Conservation (phyloP, 768 basidiomycete species). For the Strobilomyces echinocephalus region DNA sequence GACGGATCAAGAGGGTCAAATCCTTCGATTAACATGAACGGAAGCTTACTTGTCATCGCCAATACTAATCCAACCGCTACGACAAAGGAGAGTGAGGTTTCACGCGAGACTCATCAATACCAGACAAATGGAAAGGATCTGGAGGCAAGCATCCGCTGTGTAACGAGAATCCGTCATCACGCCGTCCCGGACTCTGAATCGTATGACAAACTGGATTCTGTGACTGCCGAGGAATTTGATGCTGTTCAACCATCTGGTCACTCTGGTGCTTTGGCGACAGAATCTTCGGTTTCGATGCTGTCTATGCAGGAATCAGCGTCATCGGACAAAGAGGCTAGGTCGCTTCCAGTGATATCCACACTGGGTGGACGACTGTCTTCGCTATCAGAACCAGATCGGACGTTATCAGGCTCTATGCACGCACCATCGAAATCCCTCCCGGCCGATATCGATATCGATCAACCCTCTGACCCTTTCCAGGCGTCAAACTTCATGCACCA, state of each 20-base stretch:
- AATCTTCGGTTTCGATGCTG: background rate
- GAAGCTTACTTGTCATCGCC: too few relatives aligned
- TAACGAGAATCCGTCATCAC: background rate
- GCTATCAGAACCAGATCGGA: slow-evolving; percentile 1
- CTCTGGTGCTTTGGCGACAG: background rate
- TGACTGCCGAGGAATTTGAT: background rate
- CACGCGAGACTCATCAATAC: slow-evolving; percentile 4
- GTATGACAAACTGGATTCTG: background rate
- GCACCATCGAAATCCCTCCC: slow-evolving; percentile 3
- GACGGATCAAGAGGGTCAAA: too few relatives aligned
- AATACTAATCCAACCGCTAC: too few relatives aligned
- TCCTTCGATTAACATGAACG: too few relatives aligned
- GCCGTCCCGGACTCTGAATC: background rate
- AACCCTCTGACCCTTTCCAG: background rate
- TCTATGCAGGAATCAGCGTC: background rate
- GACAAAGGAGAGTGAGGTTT: background rate
- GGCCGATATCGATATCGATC: background rate
- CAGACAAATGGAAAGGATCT: background rate
- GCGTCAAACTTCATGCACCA: background rate
- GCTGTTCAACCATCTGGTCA: background rate
- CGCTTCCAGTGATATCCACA: background rate
- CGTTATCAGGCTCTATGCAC: slow-evolving; percentile 12
- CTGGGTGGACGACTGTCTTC: background rate
- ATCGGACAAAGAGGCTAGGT: background rate
- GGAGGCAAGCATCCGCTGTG: background rate